Evolutionary conservation across 768 basidiomycete genomes (phyloP).

Genomic region (Boletellus emodensis): DNA sequence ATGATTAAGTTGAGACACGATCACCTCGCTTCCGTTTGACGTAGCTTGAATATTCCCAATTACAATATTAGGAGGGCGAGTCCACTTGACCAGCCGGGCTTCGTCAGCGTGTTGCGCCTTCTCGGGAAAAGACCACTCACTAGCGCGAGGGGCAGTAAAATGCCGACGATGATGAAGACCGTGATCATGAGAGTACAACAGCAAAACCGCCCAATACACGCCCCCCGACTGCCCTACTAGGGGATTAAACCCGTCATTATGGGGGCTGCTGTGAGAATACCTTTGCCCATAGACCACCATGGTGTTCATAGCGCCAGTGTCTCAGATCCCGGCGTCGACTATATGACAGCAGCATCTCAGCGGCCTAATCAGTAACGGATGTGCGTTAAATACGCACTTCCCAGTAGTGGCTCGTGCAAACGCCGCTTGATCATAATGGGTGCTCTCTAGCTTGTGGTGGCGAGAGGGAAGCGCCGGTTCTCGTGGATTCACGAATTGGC

Average conservation of each 20-base stretch:
- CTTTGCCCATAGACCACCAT: slow-evolving; percentile 68
- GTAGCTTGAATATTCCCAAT: slow-evolving; percentile 47
- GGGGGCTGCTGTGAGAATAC: slow-evolving; percentile 29
- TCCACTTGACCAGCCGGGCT: slow-evolving; percentile 49
- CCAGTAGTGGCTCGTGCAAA: slow-evolving; percentile 34
- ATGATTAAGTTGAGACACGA: slow-evolving; percentile 10
- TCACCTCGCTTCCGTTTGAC: slow-evolving; percentile 43
- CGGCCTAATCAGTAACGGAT: neutral
- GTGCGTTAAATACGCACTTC: slow-evolving; percentile 26
- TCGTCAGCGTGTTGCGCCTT: neutral
- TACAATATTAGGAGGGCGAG: slow-evolving; percentile 64
- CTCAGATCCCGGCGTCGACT: slow-evolving; percentile 35
- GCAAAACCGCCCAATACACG: slow-evolving; percentile 66
- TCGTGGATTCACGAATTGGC: slow-evolving; percentile 12
- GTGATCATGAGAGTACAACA: slow-evolving; percentile 70
- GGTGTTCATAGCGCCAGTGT: slow-evolving; percentile 52
- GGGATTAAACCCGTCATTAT: neutral
- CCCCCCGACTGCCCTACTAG: slow-evolving; percentile 52
- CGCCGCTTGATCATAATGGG: slow-evolving; percentile 41
- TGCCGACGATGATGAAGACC: slow-evolving; percentile 61
- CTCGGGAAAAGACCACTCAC: slow-evolving; percentile 38
- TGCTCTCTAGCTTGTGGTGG: slow-evolving; percentile 30
- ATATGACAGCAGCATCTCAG: slow-evolving; percentile 6
- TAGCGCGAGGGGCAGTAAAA: slow-evolving; percentile 62
- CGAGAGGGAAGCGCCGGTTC: slow-evolving; percentile 11